Base-by-base conservation (phyloP, 208 protist genomes). In the Leptomonas seymouri region DNA sequence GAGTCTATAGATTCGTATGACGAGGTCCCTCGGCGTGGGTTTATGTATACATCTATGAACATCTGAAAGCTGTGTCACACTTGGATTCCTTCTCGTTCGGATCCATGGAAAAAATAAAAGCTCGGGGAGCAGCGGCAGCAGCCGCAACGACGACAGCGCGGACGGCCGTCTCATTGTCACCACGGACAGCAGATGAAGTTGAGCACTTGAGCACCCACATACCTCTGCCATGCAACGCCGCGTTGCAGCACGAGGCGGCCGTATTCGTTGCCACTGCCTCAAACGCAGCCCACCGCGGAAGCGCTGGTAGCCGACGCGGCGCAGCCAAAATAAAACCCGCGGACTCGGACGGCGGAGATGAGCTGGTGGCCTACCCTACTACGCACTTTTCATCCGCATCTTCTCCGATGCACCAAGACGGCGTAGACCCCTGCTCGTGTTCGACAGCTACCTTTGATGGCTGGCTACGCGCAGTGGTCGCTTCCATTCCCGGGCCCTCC, bases 381-480 rank as follows among this genome's bases (percentile, higher is more conserved):
- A n/a, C n/a, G n/a, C n/a, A n/a, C n/a, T 46, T 12, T 12, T 60
- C 60, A 34, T 15, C 25, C 20, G 34, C n/a, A n/a, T 21, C 51
- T n/a, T 21, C 65, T 28, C 2, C 51, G 2, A 9, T 36, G 14
- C n/a, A 1, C 2, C 45, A n/a, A 1, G 42, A 59, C n/a, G 67
- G 49, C 23, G 55, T 87, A 14, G 79, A 87, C 50, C 77, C 71
- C n/a, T 74, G 74, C 60, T 50, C 51, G 20, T 83, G 77, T 50
- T 63, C 69, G 16, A 59, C 31, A 2, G 53, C 68, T 20, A 28
- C 30, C 21, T 84, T 87, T 48, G 78, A 81, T 12, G 57, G 34
- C n/a, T 87, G 82, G 82, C 74, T 87, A 20, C 74, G 54, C n/a
- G 71, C 82, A 8, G 76, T 84, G 15, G 78, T 82, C 23, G 44